These are phyloP conservation scores for Colletotrichum tofieldiae DNA, from an alignment of 2,329 filamentous ascomycete species.

Conservation along the genomic window DNA sequence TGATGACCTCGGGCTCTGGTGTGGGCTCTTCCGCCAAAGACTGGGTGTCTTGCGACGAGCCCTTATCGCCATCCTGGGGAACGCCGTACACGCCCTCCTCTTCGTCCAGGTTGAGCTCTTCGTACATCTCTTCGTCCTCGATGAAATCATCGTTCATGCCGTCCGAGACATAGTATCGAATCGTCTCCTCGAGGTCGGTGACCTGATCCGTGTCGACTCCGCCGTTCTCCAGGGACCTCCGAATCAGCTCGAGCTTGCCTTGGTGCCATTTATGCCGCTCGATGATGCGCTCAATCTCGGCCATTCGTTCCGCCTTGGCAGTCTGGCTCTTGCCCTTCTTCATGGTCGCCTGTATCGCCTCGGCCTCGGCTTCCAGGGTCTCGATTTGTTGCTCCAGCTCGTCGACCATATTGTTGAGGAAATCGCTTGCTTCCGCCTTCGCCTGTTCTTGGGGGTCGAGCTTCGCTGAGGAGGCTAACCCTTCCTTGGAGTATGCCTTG, in stretches of 20 bases:
- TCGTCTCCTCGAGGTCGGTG: constrained; percentile 89
- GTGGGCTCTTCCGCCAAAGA: constrained; percentile 87
- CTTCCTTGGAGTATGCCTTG: constrained; percentile 99
- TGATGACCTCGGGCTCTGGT: constrained; percentile 70
- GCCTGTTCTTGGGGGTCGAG: constrained; percentile 98
- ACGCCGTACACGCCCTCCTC: constrained; percentile 93
- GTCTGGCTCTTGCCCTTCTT: constrained; percentile 95
- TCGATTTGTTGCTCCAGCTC: constrained; percentile 96
- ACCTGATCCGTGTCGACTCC: constrained; percentile 91
- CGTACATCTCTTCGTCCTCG: constrained; percentile 95
- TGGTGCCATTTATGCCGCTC: constrained; percentile 98
- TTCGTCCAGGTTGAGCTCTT: constrained; percentile 92
- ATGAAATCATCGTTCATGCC: constrained; percentile 91
- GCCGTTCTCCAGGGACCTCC: constrained; percentile 92
- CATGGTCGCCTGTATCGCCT: constrained; percentile 87
- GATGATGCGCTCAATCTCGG: constrained; percentile 86
- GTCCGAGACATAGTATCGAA: constrained; percentile 95
- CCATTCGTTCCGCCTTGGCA: constrained; percentile 87
- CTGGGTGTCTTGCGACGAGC: constrained; percentile 95
- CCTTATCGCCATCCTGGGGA: constrained; percentile 83
- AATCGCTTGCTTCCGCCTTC: constrained; percentile 89
- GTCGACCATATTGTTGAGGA: constrained; percentile 89
- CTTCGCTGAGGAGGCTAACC: constrained; percentile 90
- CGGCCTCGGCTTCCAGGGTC: constrained; percentile 89
- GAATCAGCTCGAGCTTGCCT: constrained; percentile 90